Percentiles rank a stretch among this genome's conserved stretches.
These are phyloP conservation scores for Polygonum aviculare DNA, from an alignment of 148 eudicot genomes.

Conservation along the genomic window DNA sequence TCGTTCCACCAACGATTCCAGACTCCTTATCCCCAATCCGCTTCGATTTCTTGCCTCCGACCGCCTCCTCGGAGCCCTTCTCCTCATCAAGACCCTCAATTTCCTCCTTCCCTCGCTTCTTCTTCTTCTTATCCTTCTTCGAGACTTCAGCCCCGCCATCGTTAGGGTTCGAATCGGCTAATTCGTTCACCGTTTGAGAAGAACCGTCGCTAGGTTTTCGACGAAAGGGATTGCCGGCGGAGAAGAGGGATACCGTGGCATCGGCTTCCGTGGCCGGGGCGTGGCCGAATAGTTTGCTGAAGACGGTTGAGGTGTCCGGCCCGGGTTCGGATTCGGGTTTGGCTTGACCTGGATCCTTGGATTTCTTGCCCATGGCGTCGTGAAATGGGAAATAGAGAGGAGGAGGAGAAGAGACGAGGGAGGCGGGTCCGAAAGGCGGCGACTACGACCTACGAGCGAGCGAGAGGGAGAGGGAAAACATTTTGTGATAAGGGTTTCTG, in stretches of 20 bases:
- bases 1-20: constrained; percentile 9
- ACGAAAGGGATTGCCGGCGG: constrained; percentile 54
- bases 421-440: not conserved
- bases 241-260: constrained; percentile 35
- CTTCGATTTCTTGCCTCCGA: constrained; percentile 16
- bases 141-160: constrained; percentile 4
- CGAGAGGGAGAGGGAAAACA: not conserved
- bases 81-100: constrained; percentile 9
- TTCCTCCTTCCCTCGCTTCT: constrained; percentile 11
- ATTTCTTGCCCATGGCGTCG: constrained; percentile 53
- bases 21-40: not conserved
- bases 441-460: not conserved
- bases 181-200: constrained; percentile 11
- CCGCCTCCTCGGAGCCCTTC: constrained; percentile 10
- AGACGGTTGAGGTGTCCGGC: constrained; percentile 25
- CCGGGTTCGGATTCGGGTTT: constrained; percentile 16
- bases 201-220: constrained; percentile 27
- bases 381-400: not conserved
- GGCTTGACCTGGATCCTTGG: constrained; percentile 25
- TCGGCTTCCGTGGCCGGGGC: constrained; percentile 20
- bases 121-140: constrained; percentile 22
- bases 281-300: constrained; percentile 49
- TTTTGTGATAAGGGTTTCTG: not conserved
- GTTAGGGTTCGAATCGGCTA: constrained; percentile 9
- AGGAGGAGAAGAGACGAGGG: not conserved